A percentile compares a stretch with the other conserved stretches of the same genome.
These are phyloP conservation scores for Allantophomopsis cytisporea DNA, from an alignment of 2,329 filamentous ascomycete species.

Conservation along the genomic window DNA sequence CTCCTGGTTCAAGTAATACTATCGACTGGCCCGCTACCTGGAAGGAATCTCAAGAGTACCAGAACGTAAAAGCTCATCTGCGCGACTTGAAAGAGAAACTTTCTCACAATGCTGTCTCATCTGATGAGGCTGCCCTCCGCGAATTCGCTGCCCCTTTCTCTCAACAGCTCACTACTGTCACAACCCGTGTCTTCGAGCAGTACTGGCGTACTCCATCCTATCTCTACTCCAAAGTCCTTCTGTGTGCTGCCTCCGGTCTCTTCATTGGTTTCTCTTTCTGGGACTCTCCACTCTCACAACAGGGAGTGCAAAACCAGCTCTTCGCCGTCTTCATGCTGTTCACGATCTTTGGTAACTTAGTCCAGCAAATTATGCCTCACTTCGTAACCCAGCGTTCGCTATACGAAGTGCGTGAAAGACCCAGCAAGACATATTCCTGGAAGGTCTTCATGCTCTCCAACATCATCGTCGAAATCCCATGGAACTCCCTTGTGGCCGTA, in stretches of 20 bases:
- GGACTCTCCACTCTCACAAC: slow-evolving; percentile 38
- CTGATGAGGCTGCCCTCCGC: slow-evolving; percentile 18
- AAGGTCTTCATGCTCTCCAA: slow-evolving; percentile 53
- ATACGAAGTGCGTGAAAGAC: slow-evolving; percentile 59
- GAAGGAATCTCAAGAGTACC: slow-evolving; percentile 35
- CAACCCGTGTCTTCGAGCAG: slow-evolving; percentile 42
- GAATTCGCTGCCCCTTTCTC: slow-evolving; percentile 49
- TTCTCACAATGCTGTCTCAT: slow-evolving; percentile 8
- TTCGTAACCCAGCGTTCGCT: slow-evolving; percentile 38
- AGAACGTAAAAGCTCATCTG: slow-evolving; percentile 28
- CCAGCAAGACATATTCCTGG: slow-evolving; percentile 69
- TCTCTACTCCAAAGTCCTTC: slow-evolving; percentile 14
- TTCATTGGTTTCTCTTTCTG: slow-evolving; percentile 64
- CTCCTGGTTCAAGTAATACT: slow-evolving; percentile 44
- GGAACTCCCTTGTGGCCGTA: slow-evolving; percentile 60
- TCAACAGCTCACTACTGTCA: slow-evolving; percentile 37
- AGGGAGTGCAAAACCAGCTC: slow-evolving; percentile 56
- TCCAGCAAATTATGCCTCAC: slow-evolving; percentile 64
- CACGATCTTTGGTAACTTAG: slow-evolving; percentile 59
- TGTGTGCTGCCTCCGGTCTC: slow-evolving; percentile 21
- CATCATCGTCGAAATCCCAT: slow-evolving; percentile 74
- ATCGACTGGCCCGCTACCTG: slow-evolving; percentile 52
- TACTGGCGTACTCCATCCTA: slow-evolving; percentile 57
- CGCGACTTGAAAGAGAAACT: slow-evolving; percentile 33
- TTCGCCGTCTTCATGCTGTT: slow-evolving; percentile 70